Percentiles rank a stretch among this genome's conserved stretches.
Evolutionary conservation across 495 filamentous ascomycete genomes (phyloP).

Genomic region (Pseudevernia furfuracea): DNA sequence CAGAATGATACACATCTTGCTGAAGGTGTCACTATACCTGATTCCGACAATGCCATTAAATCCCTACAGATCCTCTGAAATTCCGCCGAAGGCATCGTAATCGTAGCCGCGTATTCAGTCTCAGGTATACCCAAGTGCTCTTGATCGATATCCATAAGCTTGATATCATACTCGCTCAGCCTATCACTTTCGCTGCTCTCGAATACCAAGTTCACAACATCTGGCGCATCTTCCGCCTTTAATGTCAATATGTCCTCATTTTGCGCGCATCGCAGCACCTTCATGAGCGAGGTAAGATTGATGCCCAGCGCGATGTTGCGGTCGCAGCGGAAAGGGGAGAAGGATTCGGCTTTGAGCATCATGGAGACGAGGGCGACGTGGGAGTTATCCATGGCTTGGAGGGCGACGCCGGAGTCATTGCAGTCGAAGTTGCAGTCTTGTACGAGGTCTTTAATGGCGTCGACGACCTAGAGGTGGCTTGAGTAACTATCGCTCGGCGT

Average conservation of each 20-base stretch:
- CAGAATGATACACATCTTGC: background rate
- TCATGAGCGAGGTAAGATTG: constrained; percentile 92
- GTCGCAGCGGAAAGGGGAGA: constrained; percentile 97
- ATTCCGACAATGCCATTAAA: constrained; percentile 84
- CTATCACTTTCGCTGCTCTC: constrained; percentile 85
- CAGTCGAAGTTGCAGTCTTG: constrained; percentile 99
- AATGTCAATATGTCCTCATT: constrained; percentile 92
- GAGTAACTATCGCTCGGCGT: constrained; percentile 2
- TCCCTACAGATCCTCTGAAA: constrained; percentile 95
- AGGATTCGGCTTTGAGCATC: constrained; percentile 91
- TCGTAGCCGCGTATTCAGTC: constrained; percentile 90
- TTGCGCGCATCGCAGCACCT: constrained; percentile 90
- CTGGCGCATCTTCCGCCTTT: constrained; percentile 94
- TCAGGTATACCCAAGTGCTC: constrained; percentile 98
- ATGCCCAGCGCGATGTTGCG: constrained; percentile 97
- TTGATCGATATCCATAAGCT: constrained; percentile 99
- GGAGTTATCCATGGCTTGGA: constrained; percentile 99
- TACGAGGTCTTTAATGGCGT: constrained; percentile 98
- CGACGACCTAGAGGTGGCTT: constrained; percentile 58
- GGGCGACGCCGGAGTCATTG: constrained; percentile 97
- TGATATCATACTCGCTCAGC: constrained; percentile 97
- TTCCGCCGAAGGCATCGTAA: constrained; percentile 80
- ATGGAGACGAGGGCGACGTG: constrained; percentile 98
- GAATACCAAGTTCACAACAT: constrained; percentile 90
- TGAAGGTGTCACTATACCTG: constrained; percentile 50